These are phyloP conservation scores for Nitzschia sp. DNA, from an alignment of 108 stramenopile genomes.

Conservation along the genomic window DNA sequence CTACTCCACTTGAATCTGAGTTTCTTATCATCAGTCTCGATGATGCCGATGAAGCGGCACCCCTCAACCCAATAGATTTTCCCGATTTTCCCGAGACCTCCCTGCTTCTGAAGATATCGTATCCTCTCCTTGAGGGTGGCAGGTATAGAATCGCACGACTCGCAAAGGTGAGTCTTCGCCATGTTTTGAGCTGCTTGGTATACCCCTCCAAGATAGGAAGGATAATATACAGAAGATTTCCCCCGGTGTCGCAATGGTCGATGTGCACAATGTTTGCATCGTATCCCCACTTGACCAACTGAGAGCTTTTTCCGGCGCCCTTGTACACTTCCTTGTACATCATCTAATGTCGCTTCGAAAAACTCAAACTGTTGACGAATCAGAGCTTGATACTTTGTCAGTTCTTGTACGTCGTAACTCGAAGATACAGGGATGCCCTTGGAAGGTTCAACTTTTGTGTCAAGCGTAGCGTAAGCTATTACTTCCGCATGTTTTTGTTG, in stretches of 20 bases:
- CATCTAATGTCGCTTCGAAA: conserved; percentile 46
- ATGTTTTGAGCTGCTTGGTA: conserved; percentile 69
- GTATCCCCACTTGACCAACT: conserved; percentile 60
- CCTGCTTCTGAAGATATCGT: conserved; percentile 16
- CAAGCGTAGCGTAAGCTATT: too few species aligned
- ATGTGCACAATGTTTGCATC: conserved; percentile 52
- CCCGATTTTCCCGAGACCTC: conserved; percentile 16
- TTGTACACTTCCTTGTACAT: conserved; percentile 46
- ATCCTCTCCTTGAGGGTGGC: conserved; percentile 13
- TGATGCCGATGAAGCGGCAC: conserved; percentile 22
- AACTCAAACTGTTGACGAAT: conserved; percentile 61
- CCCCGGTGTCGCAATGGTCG: conserved; percentile 43
- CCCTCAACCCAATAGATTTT: conserved; percentile 52
- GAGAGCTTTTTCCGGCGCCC: conserved; percentile 50
- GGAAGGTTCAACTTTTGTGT: too few species aligned
- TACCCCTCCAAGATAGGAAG: conserved; percentile 38
- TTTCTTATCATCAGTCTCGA: conserved; percentile 17
- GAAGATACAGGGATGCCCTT: conserved; percentile 14
- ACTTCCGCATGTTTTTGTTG: too few species aligned
- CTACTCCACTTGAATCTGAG: conserved; percentile 1
- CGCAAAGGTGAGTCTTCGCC: conserved; percentile 27
- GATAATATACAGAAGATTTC: conserved; percentile 60
- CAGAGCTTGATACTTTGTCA: conserved; percentile 45
- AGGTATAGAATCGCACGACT: conserved; percentile 34
- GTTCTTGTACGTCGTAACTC: conserved; percentile 31